phyloP scores from a whole-genome alignment of 148 eudicot genomes.

The Pouteria glomerata region DNA sequence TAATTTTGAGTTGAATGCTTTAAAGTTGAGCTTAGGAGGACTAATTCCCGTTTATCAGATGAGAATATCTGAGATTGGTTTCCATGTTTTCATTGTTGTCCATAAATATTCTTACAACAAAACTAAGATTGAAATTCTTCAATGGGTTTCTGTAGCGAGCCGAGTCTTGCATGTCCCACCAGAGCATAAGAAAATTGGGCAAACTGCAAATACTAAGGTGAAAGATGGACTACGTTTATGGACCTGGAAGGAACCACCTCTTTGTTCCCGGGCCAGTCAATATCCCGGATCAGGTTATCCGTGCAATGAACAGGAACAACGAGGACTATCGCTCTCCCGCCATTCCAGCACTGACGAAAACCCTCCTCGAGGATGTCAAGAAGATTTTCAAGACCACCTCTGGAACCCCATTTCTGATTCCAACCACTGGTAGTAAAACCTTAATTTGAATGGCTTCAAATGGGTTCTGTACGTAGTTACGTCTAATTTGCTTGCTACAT shows the following conservation, averaged over 20 bases:
- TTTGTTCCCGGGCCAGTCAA: slow-evolving; percentile 99
- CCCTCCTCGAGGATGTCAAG: slow-evolving; percentile 86
- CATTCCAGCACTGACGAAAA: slow-evolving; percentile 78
- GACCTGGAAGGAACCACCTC: slow-evolving; percentile 86
- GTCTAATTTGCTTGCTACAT: neutral
- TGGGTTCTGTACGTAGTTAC: neutral
- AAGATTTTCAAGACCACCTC: slow-evolving; percentile 90
- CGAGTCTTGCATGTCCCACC: neutral
- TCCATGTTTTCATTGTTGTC: neutral
- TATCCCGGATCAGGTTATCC: slow-evolving; percentile 87
- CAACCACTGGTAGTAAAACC: slow-evolving; percentile 99
- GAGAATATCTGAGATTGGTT: neutral
- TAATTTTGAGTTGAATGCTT: too few relatives aligned
- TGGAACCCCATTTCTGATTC: slow-evolving; percentile 85
- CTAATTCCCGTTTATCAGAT: too few relatives aligned
- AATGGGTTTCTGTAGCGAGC: slow-evolving; percentile 1
- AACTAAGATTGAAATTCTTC: neutral
- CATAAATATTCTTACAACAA: neutral
- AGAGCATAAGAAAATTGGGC: neutral
- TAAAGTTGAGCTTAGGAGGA: too few relatives aligned
- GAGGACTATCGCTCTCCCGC: slow-evolving; percentile 99
- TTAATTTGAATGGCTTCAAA: neutral
- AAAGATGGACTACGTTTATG: slow-evolving; percentile 79
- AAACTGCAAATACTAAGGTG: neutral
- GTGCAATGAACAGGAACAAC: slow-evolving; percentile 96